These are phyloP conservation scores for Lepiota brunneoincarnata DNA, from an alignment of 768 basidiomycete species.

Conservation along the genomic window DNA sequence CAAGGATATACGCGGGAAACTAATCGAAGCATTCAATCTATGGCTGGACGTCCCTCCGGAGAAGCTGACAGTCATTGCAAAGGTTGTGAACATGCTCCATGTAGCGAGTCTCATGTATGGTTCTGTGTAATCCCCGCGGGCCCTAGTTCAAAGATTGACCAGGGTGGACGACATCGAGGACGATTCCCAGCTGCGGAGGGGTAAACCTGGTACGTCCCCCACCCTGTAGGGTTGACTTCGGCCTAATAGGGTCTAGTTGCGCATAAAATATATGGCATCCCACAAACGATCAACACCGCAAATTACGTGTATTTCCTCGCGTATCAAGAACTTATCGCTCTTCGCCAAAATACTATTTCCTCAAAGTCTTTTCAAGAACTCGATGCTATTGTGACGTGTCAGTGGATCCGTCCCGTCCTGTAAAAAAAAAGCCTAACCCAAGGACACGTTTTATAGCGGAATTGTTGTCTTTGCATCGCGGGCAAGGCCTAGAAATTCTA, in stretches of 20 bases:
- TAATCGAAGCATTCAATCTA: slow-evolving; percentile 90
- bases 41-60: slow-evolving; percentile 84
- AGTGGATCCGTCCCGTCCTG: slow-evolving; percentile 10
- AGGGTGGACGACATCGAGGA: slow-evolving; percentile 97
- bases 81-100: slow-evolving; percentile 91
- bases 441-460: slow-evolving; percentile 38
- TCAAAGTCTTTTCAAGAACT: slow-evolving; percentile 38
- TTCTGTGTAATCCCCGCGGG: not conserved
- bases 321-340: slow-evolving; percentile 75
- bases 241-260: slow-evolving; percentile 50
- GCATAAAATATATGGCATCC: slow-evolving; percentile 94
- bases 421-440: slow-evolving; percentile 2
- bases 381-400: slow-evolving; percentile 75
- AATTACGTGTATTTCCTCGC: slow-evolving; percentile 98
- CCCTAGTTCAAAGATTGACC: slow-evolving; percentile 4
- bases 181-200: slow-evolving; percentile 81
- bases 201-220: slow-evolving; percentile 60
- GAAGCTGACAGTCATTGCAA: slow-evolving; percentile 70
- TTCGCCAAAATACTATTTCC: slow-evolving; percentile 36
- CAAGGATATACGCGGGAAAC: slow-evolving; percentile 84
- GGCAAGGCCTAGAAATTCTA: slow-evolving; percentile 91
- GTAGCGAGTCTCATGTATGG: slow-evolving; percentile 87
- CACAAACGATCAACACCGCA: slow-evolving; percentile 96
- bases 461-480: slow-evolving; percentile 85
- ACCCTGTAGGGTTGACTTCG: not conserved